Percentiles rank a stretch among this genome's conserved stretches.
Evolutionary conservation across 2,329 filamentous ascomycete species (phyloP).

Genomic region (Boeremia exigua): DNA sequence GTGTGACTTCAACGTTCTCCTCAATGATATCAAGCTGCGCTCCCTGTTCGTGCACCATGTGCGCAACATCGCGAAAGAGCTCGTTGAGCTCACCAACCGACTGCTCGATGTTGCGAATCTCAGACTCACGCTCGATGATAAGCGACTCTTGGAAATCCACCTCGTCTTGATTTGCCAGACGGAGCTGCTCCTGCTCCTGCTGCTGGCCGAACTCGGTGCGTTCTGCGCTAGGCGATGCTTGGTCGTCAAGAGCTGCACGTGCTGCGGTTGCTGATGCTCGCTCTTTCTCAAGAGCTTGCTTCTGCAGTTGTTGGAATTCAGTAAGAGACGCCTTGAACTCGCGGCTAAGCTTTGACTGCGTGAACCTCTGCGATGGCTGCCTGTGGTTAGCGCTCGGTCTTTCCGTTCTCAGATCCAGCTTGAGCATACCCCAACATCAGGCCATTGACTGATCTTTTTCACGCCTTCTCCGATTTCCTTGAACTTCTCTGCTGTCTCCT

Average conservation of each 20-base stretch:
- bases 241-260: conserved; percentile 76
- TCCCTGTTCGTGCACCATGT: conserved; percentile 94
- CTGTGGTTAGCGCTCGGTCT: conserved; percentile 23
- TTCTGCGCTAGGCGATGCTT: conserved; percentile 47
- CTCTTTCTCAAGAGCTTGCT: conserved; percentile 89
- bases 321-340: conserved; percentile 88
- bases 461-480: conserved; percentile 91
- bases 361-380: conserved; percentile 93
- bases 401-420: conserved; percentile 1
- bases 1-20: conserved; percentile 84
- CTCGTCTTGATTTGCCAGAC: conserved; percentile 87
- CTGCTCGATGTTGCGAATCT: conserved; percentile 97
- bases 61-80: conserved; percentile 95
- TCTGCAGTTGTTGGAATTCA: conserved; percentile 93
- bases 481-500: conserved; percentile 85
- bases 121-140: conserved; percentile 93
- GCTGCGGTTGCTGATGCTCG: conserved; percentile 84
- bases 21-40: conserved; percentile 85
- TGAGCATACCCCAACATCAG: conserved; percentile 72
- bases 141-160: conserved; percentile 97
- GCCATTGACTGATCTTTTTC: conserved; percentile 84
- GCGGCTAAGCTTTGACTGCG: conserved; percentile 90
- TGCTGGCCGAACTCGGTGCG: conserved; percentile 60
- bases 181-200: conserved; percentile 71
- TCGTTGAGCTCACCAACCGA: conserved; percentile 95